Percentiles rank a stretch among this genome's conserved stretches.
phyloP scores from a whole-genome alignment of 305 asterid species.

The Rubia balearica region DNA sequence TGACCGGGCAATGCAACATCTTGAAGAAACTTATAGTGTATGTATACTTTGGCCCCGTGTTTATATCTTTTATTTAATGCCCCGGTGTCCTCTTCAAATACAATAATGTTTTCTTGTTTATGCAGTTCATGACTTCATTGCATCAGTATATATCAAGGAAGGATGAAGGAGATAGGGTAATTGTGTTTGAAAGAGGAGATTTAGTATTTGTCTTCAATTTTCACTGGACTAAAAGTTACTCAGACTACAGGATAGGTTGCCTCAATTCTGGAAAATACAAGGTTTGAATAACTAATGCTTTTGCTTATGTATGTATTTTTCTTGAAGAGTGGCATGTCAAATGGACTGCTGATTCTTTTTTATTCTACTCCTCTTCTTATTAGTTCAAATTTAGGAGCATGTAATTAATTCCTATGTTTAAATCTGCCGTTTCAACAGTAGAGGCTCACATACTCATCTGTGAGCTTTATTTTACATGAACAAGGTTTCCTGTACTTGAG shows the following conservation, averaged over 20 bases:
- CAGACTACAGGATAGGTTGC: constrained; percentile 83
- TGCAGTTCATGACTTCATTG: constrained; percentile 97
- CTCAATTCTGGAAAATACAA: constrained; percentile 83
- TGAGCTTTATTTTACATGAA: constrained; percentile 4
- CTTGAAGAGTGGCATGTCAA: constrained; percentile 1
- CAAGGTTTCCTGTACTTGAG: not conserved
- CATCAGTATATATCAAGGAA: constrained; percentile 85
- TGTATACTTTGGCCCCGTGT: constrained; percentile 25
- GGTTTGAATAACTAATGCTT: constrained; percentile 34
- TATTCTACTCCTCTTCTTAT: not conserved
- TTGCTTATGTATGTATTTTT: not conserved
- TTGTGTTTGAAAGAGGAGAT: constrained; percentile 80
- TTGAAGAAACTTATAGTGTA: constrained; percentile 89
- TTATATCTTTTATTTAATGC: not conserved
- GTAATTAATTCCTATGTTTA: too few relatives aligned
- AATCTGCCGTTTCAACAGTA: not conserved
- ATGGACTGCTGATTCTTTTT: not conserved
- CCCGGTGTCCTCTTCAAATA: not conserved
- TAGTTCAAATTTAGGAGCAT: not conserved
- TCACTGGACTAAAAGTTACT: constrained; percentile 80
- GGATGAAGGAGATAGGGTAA: constrained; percentile 70
- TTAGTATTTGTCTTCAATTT: constrained; percentile 85
- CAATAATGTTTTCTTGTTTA: constrained; percentile 2
- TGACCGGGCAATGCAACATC: constrained; percentile 94
- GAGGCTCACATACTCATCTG: not conserved